Evolutionary conservation across 495 filamentous ascomycete genomes (phyloP).

Genomic region (Margaritispora aquatica): DNA sequence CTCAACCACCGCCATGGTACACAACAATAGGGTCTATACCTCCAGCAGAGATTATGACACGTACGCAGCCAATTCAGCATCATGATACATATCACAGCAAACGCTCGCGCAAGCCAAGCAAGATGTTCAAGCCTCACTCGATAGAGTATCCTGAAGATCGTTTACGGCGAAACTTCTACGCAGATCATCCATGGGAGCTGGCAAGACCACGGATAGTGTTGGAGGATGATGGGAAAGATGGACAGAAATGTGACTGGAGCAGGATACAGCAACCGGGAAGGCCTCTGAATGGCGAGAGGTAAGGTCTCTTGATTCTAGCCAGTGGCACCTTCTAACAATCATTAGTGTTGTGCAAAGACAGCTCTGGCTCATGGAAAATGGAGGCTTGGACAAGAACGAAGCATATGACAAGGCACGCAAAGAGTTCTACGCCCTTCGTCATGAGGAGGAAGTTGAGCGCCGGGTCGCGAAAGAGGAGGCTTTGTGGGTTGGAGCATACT

Average conservation of each 20-base stretch:
- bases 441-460: constrained; percentile 75
- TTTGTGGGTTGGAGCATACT: constrained; percentile 73
- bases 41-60: constrained; percentile 69
- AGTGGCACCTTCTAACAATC: not conserved
- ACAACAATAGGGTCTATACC: constrained; percentile 66
- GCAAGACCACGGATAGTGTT: constrained; percentile 80
- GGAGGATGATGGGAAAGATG: constrained; percentile 81
- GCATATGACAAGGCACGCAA: constrained; percentile 87
- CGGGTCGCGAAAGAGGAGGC: constrained; percentile 88
- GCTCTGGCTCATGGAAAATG: constrained; percentile 69
- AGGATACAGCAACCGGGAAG: constrained; percentile 72
- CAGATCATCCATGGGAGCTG: constrained; percentile 95
- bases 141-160: constrained; percentile 83
- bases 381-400: constrained; percentile 46
- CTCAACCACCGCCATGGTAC: constrained; percentile 66
- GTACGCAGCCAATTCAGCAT: constrained; percentile 59
- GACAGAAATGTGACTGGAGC: constrained; percentile 69
- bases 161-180: constrained; percentile 74
- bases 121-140: constrained; percentile 70
- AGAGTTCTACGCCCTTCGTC: constrained; percentile 83
- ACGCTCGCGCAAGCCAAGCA: constrained; percentile 56
- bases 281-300: constrained; percentile 83
- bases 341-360: constrained; percentile 89
- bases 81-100: constrained; percentile 44
- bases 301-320: constrained; percentile 13